Evolutionary conservation across 2,329 filamentous ascomycete genomes (phyloP), one percentile per base, ranked within the genome.

Genomic region (Sordariomycetes sp.): DNA sequence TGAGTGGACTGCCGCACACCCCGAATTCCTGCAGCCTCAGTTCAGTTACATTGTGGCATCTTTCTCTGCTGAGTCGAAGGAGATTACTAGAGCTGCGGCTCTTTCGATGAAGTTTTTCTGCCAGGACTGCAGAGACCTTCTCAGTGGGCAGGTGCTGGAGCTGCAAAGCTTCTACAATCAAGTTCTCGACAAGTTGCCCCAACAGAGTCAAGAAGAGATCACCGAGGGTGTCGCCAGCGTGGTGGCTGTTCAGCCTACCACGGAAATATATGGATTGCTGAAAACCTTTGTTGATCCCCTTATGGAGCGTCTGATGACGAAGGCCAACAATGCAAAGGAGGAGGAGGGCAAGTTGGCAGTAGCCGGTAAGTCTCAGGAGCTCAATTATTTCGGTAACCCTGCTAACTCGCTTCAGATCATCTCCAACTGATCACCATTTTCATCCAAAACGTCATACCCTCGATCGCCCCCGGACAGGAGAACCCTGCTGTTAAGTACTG

Each of bases 61-160:
- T 1, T 98, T 98, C 61, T 75, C 86, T 44, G 85, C 90, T 38
- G 76, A 79, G 27, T 94, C 88, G 0, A 84, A 82, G 49, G 93
- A 98, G 52, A 88, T 98, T 36, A 75, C 94, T 25, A 79, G 88
- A 42, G 92, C 90, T 15, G 86, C 92, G 14, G 92, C 92, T 6
- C 76, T 96, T 57, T 83, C 92, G 3, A 88, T 98, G 65, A 94
- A 93, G 50, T 98, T 92, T 65, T 88, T 98, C 60, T 96, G 93
- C 52, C 87, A 82, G 11, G 92, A 98, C 59, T 98, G 92, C 66
- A 86, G 83, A 45, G 78, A 86, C 50, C 70, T 94, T 23, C 72
- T 98, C 17, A 83, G 86, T 44, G 79, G 74, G 5, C 88, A 94
- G 54, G 85, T 94, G 23, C 58, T 79, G 8, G 86, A 94, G 48